These are phyloP conservation scores for Suillus hirtellus DNA, from an alignment of 768 basidiomycete species.

Conservation along the genomic window DNA sequence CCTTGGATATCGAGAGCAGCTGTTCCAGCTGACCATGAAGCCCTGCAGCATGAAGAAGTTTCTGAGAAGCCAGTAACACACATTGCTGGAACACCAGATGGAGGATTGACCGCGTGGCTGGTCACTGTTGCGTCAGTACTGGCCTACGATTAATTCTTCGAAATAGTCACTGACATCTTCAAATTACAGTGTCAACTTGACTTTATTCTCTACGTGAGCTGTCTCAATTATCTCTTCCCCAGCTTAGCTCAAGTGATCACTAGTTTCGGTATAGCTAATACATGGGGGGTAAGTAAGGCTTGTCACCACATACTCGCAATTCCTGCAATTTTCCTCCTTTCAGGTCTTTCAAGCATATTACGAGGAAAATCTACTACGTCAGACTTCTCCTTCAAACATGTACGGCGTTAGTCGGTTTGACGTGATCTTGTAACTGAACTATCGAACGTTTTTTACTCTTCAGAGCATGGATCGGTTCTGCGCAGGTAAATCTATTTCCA, in stretches of 20 bases:
- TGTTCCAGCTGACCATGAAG: too few species aligned
- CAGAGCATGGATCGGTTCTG: constrained; percentile 81
- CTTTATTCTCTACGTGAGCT: constrained; percentile 1
- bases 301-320: background rate
- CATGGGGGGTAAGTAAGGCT: constrained; percentile 64
- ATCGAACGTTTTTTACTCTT: constrained; percentile 4
- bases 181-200: constrained; percentile 38
- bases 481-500: constrained; percentile 47
- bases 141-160: background rate
- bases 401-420: constrained; percentile 28
- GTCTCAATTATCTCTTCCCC: constrained; percentile 1
- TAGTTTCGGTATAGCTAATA: constrained; percentile 70
- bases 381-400: constrained; percentile 64
- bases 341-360: constrained; percentile 79
- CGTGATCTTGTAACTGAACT: background rate
- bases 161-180: constrained; percentile 29
- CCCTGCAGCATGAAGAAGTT: background rate
- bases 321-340: background rate
- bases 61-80: constrained; percentile 20
- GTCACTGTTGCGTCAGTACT: constrained; percentile 30
- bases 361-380: constrained; percentile 48
- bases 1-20: too few species aligned
- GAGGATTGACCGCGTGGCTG: constrained; percentile 32
- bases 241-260: background rate
- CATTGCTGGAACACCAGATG: constrained; percentile 28